A percentile compares a stretch with the other conserved stretches of the same genome.
Conservation (phyloP, 2,329 filamentous ascomycete species). For the Claviceps paspali region DNA sequence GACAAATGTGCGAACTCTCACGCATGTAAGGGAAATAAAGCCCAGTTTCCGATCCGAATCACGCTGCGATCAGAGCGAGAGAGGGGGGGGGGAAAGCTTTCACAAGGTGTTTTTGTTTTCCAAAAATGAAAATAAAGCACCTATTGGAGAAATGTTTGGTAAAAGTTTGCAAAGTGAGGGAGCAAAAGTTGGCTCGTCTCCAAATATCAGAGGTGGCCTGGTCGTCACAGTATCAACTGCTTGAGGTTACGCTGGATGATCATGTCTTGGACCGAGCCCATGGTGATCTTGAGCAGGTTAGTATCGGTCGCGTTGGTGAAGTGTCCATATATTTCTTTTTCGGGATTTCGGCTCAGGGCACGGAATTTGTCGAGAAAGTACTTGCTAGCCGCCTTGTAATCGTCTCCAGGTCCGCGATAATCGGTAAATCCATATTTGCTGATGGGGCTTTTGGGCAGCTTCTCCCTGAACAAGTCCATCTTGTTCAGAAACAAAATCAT, state of each 20-base stretch:
- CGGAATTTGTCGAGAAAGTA: conserved; percentile 75
- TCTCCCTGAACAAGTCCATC: conserved; percentile 72
- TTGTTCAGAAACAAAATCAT: conserved; percentile 80
- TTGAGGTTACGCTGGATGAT: conserved; percentile 74
- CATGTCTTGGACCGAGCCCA: conserved; percentile 77
- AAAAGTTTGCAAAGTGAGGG: no score
- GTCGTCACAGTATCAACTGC: conserved; percentile 43
- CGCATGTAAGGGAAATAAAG: no score
- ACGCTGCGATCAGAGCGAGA: no score
- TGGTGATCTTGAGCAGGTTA: conserved; percentile 71
- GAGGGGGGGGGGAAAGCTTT: no score
- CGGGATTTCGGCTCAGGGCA: conserved; percentile 54
- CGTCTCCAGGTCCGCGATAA: conserved; percentile 55
- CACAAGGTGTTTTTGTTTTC: no score
- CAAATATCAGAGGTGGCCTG: not conserved
- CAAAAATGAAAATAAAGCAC: no score
- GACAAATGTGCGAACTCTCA: no score
- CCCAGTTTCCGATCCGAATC: no score
- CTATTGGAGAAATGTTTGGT: no score
- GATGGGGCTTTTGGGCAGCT: conserved; percentile 56
- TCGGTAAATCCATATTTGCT: conserved; percentile 63
- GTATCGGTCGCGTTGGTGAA: conserved; percentile 50
- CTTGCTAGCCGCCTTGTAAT: conserved; percentile 60
- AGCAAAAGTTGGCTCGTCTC: no score
- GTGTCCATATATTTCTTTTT: conserved; percentile 48